Evolutionary conservation across 306 rosid species (phyloP).

Genomic region (Cucurbita argyrosperma): DNA sequence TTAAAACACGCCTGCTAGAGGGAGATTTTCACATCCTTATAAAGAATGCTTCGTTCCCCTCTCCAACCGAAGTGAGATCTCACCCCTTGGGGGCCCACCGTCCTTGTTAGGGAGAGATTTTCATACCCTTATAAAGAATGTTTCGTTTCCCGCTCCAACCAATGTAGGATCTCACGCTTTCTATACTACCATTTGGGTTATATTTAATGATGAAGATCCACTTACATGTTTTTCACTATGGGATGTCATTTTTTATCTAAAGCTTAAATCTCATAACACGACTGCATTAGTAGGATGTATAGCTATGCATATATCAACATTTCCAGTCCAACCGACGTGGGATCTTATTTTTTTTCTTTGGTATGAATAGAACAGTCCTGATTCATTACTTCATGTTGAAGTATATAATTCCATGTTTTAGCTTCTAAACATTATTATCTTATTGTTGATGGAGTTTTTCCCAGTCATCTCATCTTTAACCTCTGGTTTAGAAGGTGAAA

Average conservation of each 20-base stretch:
- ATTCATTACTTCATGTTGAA: background rate
- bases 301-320: background rate
- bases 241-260: background rate
- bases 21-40: too few relatives aligned
- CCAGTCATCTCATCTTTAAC: background rate
- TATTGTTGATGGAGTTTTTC: background rate
- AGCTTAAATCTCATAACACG: background rate
- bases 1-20: too few relatives aligned
- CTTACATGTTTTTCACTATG: background rate
- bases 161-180: background rate
- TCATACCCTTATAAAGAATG: too few relatives aligned
- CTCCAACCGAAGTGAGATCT: background rate
- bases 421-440: background rate
- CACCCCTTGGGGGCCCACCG: too few relatives aligned
- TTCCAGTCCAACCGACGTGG: background rate
- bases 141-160: background rate
- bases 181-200: background rate
- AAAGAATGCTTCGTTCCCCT: too few relatives aligned
- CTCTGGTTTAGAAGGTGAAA: constrained; percentile 29
- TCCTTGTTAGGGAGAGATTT: too few relatives aligned
- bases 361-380: background rate
- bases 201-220: background rate
- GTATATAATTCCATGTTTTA: background rate
- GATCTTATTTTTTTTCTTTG: background rate
- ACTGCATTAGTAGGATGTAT: too few relatives aligned